Base-by-base conservation (phyloP, 2,329 filamentous ascomycete species). In the Aspergillus luchuensis region DNA sequence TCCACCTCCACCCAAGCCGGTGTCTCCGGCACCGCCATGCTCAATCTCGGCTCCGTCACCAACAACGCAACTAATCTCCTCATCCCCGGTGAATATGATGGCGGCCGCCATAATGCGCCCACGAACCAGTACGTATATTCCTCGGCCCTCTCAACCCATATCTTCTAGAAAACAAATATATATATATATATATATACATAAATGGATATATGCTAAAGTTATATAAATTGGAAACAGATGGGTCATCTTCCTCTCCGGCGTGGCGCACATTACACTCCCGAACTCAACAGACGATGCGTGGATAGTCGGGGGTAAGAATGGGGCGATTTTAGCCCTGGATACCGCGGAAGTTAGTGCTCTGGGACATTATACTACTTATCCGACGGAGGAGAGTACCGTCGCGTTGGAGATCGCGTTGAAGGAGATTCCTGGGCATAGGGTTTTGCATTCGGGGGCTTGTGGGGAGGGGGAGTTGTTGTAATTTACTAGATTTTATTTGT, bases 331-430 rank as follows among this genome's bases (percentile, higher is more conserved):
- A 8, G 79, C 77, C 0, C 72, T 77, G 4, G 81, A 83, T 61
- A 81, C 77, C 4, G 66, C 66, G 2, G 76, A 77, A 48, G 74
- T 78, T 3, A 79, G 78, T 57, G 62, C 51, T 2, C 59, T 72
- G 33, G 81, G 81, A 0, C 81, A 83, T 69, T 64, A 66, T 3
- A 80, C 80, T 2, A 61, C 62, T 33, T 82, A 80, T 61, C 79
- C 79, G 1, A 71, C 76, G 4, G 61, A 65, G 17, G 71, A 76
- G 30, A 68, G 72, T 41, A 81, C 80, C 6, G 63, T 77, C 8
- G 63, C 69, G 1, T 36, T 81, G 41, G 61, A 74, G 61, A 69
- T 82, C 28, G 80, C 79, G 3, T 69, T 77, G 4, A 10, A 2
- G n/a, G 56, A 65, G 50, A 55, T 78, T 1, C 79, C 80, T 1